phyloP scores from a whole-genome alignment of 2,329 filamentous ascomycete genomes.

The Monosporascus sp. region DNA sequence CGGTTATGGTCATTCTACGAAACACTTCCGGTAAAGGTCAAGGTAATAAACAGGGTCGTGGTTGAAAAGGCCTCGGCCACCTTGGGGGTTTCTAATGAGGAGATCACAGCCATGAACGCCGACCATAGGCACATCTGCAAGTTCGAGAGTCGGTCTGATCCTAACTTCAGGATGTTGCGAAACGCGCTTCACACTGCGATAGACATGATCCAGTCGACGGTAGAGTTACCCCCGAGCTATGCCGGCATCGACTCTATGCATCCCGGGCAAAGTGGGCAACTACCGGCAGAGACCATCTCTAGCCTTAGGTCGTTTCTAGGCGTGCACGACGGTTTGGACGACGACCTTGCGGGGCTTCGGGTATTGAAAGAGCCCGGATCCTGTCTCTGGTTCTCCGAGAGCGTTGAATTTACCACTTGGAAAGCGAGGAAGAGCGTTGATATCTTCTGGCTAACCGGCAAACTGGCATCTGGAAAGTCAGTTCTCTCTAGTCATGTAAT shows the following conservation, averaged over 20 bases:
- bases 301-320: constrained; percentile 15
- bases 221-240: background rate
- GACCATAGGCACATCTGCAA: constrained; percentile 32
- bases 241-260: no score
- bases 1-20: constrained; percentile 42
- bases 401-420: constrained; percentile 18
- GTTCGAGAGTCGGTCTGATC: constrained; percentile 22
- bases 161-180: constrained; percentile 27
- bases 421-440: constrained; percentile 1
- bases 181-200: constrained; percentile 25
- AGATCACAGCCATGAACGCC: constrained; percentile 24
- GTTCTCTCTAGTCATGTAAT: constrained; percentile 27
- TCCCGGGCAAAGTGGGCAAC: no score
- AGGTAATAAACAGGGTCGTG: constrained; percentile 23
- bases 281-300: background rate
- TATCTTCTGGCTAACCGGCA: constrained; percentile 27
- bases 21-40: constrained; percentile 25
- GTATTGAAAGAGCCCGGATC: constrained; percentile 22
- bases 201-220: constrained; percentile 14
- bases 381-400: constrained; percentile 24
- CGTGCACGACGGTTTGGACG: constrained; percentile 14
- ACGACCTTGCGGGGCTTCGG: constrained; percentile 18
- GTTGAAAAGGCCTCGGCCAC: constrained; percentile 24
- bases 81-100: constrained; percentile 21
- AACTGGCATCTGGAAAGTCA: constrained; percentile 30